A percentile compares a stretch with the other conserved stretches of the same genome.
Conservation (phyloP, 805 yeast species). For the Debaryomyces hansenii region DNA sequence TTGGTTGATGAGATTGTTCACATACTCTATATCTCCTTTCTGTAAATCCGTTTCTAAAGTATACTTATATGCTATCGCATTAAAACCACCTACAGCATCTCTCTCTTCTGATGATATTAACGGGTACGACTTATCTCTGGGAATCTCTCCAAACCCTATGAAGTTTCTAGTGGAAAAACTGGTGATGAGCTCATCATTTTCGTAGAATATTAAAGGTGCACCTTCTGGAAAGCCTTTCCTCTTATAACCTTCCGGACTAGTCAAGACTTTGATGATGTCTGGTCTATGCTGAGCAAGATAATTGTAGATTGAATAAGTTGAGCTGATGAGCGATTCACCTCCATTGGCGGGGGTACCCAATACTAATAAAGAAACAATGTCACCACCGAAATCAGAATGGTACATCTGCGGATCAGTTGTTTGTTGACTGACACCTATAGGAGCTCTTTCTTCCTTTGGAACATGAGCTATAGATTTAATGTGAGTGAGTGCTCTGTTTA, state of each 20-base stretch:
- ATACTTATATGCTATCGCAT: slow-evolving; percentile 8
- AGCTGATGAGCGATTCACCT: slow-evolving; percentile 10
- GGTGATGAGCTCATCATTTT: slow-evolving; percentile 4
- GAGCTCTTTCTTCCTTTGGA: slow-evolving; percentile 10
- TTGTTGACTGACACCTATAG: slow-evolving; percentile 12
- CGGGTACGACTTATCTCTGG: slow-evolving; percentile 10
- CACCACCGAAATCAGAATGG: slow-evolving; percentile 11
- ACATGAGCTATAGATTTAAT: slow-evolving; percentile 11
- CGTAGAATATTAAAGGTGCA: slow-evolving; percentile 5
- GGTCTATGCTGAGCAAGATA: slow-evolving; percentile 10
- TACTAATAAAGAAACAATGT: slow-evolving; percentile 10
- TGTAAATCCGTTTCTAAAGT: slow-evolving; percentile 4
- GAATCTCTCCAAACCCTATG: slow-evolving; percentile 9
- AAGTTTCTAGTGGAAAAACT: slow-evolving; percentile 8
- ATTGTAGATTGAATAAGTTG: slow-evolving; percentile 9
- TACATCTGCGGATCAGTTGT: slow-evolving; percentile 13
- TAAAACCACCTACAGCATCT: slow-evolving; percentile 11
- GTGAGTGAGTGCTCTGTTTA: slow-evolving; percentile 11
- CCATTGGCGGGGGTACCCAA: slow-evolving; percentile 7
- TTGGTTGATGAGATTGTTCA: slow-evolving; percentile 9
- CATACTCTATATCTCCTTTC: slow-evolving; percentile 11
- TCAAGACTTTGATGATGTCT: slow-evolving; percentile 7
- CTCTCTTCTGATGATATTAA: slow-evolving; percentile 5
- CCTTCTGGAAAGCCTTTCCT: slow-evolving; percentile 7
- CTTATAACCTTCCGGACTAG: slow-evolving; percentile 3